Evolutionary conservation across 306 rosid species (phyloP), one percentile per base, ranked within the genome.

Genomic region (Sindora glabra): DNA sequence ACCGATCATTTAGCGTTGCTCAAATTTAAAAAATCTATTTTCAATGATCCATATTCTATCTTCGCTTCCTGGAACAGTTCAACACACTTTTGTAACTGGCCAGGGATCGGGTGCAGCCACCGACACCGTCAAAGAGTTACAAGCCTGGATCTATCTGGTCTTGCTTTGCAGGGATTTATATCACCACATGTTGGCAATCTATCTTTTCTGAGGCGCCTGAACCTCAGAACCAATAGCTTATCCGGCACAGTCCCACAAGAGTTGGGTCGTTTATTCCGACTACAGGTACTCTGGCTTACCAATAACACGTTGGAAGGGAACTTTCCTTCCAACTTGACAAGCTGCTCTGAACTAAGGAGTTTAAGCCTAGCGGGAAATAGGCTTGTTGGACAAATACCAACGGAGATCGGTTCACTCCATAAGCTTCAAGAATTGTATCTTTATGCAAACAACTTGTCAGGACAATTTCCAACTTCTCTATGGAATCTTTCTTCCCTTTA

Each of bases 41-140:
- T 13, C 3, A 22, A 4, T 6, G 59, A 73, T 11, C 73, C 59
- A 3, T 18, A 37, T 1, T 39, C 25, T 11, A 23, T 11, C 2
- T 10, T 73, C 9, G 59, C 23, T 46, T 65, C 68, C 16, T 73
- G 64, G 40, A 65, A 73, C 10, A 62, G 24, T 27, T 65, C 78
- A 33, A 0, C 8, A 6, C 51, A 18, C 27, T 50, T 73, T 10
- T 73, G 73, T 40, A 44, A 4, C 10, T 44, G 49, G 49, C 1
- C 4, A 3, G 49, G 49, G 5, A 18, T 44, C 14, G 16, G 6
- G 16, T 44, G 49, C 49, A 44, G 49, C 49, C 19, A 14, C 3
- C 26, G 14, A 10, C 53, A n/a, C n/a, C n/a, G 45, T 30, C 64
- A 59, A 8, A 73, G 56, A 48, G 64, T 67, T 0, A 24, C 16